Base-by-base conservation (phyloP, 306 rosid genomes). In the Aeschynomene evenia region DNA sequence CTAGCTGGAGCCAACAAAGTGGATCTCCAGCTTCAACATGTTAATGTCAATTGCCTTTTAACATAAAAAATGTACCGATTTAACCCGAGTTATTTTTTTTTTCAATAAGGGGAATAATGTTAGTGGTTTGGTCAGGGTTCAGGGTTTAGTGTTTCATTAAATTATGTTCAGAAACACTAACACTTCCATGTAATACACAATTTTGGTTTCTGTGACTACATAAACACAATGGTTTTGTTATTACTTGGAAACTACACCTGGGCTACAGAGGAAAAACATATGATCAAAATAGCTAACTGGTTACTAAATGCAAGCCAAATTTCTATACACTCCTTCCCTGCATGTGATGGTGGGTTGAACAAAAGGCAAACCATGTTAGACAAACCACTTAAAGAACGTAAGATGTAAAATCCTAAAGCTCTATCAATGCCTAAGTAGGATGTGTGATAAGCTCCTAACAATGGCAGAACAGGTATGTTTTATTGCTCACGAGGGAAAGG, bases 261-360 rank as follows among this genome's bases (percentile, higher is more conserved):
- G 33, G 31, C 79, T 48, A 66, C 16, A 34, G 49, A 36, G 57
- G 55, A 56, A 74, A 59, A 66, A 37, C 58, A 55, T 26, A 18
- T 63, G 52, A 15, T 63, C 59, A 65, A 21, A 54, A 63, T 39
- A 51, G 26, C 56, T 26, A 74, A 21, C 59, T 14, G 9, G 10
- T 45, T 10, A 74, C 51, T 33, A 26, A 66, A 55, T 67, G 66
- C 37, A 75, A 36, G 12, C 39, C 36, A 20, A 15, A 59, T 13
- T 66, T 57, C 9, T 48, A 13, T 43, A 20, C 23, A 45, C 31
- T 16, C 45, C 26, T 34, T n/a, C 4, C 19, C 12, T 4, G 24
- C 16, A 31, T 37, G 37, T 33, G 33, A 31, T 40, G 51, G 49
- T 16, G 23, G 68, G 21, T 46, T 51, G 51, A 33, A 23, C 15